Base-by-base conservation (phyloP, 2,329 filamentous ascomycete species). In the Aspergillus hortae region DNA sequence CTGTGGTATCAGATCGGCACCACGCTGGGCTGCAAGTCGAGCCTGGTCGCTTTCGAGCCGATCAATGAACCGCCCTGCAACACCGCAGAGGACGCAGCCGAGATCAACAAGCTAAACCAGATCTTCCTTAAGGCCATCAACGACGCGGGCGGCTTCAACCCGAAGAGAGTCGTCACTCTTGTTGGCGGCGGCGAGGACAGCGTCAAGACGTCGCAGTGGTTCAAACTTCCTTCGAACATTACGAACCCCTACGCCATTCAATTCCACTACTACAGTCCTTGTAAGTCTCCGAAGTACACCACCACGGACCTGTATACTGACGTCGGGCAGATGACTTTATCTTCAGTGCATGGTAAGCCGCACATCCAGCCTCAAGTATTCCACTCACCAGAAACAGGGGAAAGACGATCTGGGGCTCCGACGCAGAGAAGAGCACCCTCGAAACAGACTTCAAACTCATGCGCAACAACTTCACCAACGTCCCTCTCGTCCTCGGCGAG, bases 221-320 rank as follows among this genome's bases (percentile, higher is more conserved):
- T 85, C 58, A 66, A 75, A 53, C 67, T 67, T 9, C 78, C 79
- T 0, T 64, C 66, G 1, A 74, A 76, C 27, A 79, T 77, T 38
- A 74, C 74, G 11, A 81, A 82, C 52, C 81, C 82, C 0, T 84
- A 80, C 75, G 81, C 78, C 0, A 73, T 85, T 27, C 81, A 85
- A 61, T 84, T 81, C 61, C 83, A 85, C 60, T 84, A 84, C 65
- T 85, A 85, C 67, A 77, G 58, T 54, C 67, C 44, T 67, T 77
- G 65, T 67, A 49, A 19, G 19, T 19, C 3, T 4, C 19, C 19
- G 19, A 3, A 3, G 19, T 19, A 2, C 19, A 19, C 19, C 19
- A 19, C 19, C 19, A 19, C 19, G 3, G 19, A 19, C 19, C 19
- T 77, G 65, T 67, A 48, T 19, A 5, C 10, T 36, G 6, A 38